Base-by-base conservation (phyloP, 2,329 filamentous ascomycete genomes). In the Myriosclerotinia scirpicola region DNA sequence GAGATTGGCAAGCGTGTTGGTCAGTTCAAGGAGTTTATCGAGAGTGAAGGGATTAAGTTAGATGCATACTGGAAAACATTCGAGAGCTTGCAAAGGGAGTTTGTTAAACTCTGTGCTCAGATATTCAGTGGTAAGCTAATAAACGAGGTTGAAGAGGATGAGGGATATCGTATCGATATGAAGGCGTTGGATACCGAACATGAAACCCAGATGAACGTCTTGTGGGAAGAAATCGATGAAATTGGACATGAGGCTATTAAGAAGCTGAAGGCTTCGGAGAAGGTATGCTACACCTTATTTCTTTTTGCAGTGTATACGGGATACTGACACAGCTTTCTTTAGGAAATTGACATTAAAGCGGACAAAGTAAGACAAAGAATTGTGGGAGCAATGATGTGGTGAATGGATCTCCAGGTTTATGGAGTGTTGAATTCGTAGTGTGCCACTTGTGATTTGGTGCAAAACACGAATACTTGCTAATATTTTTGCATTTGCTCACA, bases 201-300 rank as follows among this genome's bases (percentile, higher is more conserved):
- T 34, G 60, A 63, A 17, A 46, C 68, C 17, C 65, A 54, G 50
- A 26, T 71, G 40, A 64, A 69, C 36, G 69, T 70, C 54, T 30
- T 75, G 30, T 60, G 69, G n/a, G 67, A 68, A 22, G 71, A 74
- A 62, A 62, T 76, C 56, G 63, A 69, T 46, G 67, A 67, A 4
- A 50, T 73, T 40, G 59, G 68, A 11, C n/a, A 15, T 20, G 62
- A 70, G 14, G 50, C 59, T 50, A 36, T 73, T 56, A 58, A 72
- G 58, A 72, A 70, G 62, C 70, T 73, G 68, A 73, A 73, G 50
- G 61, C 58, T 67, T 71, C 72, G 36, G 74, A 76, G 64, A 74
- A 73, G 71, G 74, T 75, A 68, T 22, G 67, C 46, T 26, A 17
- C 34, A 7, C 3, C 11, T 30, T 11, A 8, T 15, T 15, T 22